Evolutionary conservation across 345 rosid species (phyloP), one percentile per base, ranked within the genome.

Genomic region (Lagerstroemia speciosa): DNA sequence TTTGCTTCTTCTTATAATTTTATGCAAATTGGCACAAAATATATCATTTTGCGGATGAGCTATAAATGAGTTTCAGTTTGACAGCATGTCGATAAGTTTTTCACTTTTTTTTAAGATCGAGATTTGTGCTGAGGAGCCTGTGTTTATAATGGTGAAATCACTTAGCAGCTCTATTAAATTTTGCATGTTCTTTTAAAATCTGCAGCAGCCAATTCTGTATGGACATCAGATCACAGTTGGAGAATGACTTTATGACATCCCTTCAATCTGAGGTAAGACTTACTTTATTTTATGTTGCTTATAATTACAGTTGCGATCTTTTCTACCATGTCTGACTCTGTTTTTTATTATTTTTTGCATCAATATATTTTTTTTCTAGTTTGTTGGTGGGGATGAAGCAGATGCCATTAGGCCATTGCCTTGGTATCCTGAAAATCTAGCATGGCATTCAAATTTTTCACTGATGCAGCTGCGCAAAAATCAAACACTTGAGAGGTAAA

Each of bases 391-490:
- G 53, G 83, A 77, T 85, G 99, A 91, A 75, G 73, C 75, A 70
- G 91, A 83, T 68, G 84, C 89, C 62, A 88, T 94, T 67, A 86
- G 85, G 78, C 98, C 97, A 0, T 78, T 93, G 79, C 89, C 91
- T 70, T 91, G 96, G 98, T 93, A 89, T 71, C 94, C 96, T 58
- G 83, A 87, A 46, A 87, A 86, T 70, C 89, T 91, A 67, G 97
- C 96, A 15, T 93, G 98, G 98, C 92, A 93, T 75, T 89, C 97
- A 37, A 91, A 81, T 74, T 93, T 86, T 77, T 93, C 97, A 12
- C 78, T 97, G 52, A 94, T 88, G 89, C 98, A 91, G 81, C 84
- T 91, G 75, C 80, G 99, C 69, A 91, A 94, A 73, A 91, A 87
- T 78, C 89, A 87, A 79, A 82, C 84, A 10, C 98, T 94, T 73